A percentile compares a stretch with the other conserved stretches of the same genome.
Evolutionary conservation across 768 basidiomycete genomes (phyloP).

Genomic region (Basidioascus undulatus): DNA sequence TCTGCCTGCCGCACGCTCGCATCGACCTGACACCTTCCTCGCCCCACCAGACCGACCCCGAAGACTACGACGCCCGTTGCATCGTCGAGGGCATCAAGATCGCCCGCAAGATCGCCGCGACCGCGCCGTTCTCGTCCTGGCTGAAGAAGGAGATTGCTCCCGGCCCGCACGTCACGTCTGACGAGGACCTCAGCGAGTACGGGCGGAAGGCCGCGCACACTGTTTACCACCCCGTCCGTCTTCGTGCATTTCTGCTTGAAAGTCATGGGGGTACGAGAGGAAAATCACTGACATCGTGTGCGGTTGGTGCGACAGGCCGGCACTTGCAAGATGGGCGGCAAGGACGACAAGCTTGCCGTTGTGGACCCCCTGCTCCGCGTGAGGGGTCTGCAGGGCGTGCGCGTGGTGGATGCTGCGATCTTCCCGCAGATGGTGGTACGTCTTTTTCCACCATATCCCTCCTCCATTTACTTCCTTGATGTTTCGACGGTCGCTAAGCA

Average conservation of each 20-base stretch:
- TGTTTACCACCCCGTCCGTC: slow-evolving; percentile 3
- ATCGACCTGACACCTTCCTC: no score
- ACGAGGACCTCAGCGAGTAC: slow-evolving; percentile 3
- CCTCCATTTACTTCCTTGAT: no score
- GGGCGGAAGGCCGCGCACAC: slow-evolving; percentile 1
- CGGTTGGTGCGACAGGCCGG: no score
- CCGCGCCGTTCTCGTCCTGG: not conserved
- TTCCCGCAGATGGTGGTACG: slow-evolving; percentile 2
- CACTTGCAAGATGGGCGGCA: slow-evolving; percentile 4
- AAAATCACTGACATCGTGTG: no score
- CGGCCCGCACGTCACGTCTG: not conserved
- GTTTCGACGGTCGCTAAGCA: no score
- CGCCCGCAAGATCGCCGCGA: slow-evolving; percentile 1
- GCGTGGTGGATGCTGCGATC: slow-evolving; percentile 2
- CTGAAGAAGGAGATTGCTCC: not conserved
- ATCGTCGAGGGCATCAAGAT: slow-evolving; percentile 3
- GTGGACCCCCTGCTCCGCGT: slow-evolving; percentile 2
- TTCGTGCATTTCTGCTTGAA: not conserved
- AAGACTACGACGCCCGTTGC: not conserved
- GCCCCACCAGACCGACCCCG: not conserved
- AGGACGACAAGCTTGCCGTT: not conserved
- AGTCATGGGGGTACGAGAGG: no score
- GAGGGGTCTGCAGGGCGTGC: slow-evolving; percentile 1
- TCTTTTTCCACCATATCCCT: no score
- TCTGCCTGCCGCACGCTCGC: no score